Percentiles rank a stretch among this genome's conserved stretches.
These are phyloP conservation scores for Trichoderma erinaceum DNA, from an alignment of 495 filamentous ascomycete genomes.

Conservation along the genomic window DNA sequence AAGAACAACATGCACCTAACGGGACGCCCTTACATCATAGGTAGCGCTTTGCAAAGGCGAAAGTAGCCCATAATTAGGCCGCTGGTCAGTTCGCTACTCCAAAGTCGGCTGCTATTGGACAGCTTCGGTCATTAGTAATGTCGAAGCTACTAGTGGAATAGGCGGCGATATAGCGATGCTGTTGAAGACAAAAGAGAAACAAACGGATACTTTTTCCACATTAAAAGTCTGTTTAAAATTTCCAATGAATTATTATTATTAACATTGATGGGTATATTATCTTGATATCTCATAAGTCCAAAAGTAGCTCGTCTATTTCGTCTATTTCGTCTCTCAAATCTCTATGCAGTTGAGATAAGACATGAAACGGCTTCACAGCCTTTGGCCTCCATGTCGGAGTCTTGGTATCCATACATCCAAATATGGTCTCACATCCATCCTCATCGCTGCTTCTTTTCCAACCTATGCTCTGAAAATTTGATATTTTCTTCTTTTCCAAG, in stretches of 20 bases:
- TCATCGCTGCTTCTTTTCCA: not conserved
- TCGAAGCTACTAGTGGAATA: too few relatives aligned
- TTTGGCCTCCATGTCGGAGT: not conserved
- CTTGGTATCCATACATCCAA: not conserved
- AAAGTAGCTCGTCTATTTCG: not conserved
- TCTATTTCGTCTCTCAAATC: constrained; percentile 5
- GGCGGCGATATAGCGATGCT: too few relatives aligned
- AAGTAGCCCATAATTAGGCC: too few relatives aligned
- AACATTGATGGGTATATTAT: not conserved
- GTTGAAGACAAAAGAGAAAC: too few relatives aligned
- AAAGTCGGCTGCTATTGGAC: too few relatives aligned
- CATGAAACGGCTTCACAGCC: not conserved
- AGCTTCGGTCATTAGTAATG: too few relatives aligned
- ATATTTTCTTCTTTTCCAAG: not conserved
- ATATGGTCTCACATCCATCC: not conserved
- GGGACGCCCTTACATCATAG: not conserved
- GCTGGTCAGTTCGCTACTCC: too few relatives aligned
- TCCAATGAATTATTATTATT: too few relatives aligned
- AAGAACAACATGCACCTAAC: constrained; percentile 1
- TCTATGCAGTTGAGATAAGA: not conserved
- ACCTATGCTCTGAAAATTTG: not conserved
- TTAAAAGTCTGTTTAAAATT: too few relatives aligned
- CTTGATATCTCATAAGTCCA: not conserved
- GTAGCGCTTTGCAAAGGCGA: not conserved
- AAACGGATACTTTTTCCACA: too few relatives aligned